phyloP scores from a whole-genome alignment of 1,284 basidiomycete genomes.

The Malassezia psittaci region DNA sequence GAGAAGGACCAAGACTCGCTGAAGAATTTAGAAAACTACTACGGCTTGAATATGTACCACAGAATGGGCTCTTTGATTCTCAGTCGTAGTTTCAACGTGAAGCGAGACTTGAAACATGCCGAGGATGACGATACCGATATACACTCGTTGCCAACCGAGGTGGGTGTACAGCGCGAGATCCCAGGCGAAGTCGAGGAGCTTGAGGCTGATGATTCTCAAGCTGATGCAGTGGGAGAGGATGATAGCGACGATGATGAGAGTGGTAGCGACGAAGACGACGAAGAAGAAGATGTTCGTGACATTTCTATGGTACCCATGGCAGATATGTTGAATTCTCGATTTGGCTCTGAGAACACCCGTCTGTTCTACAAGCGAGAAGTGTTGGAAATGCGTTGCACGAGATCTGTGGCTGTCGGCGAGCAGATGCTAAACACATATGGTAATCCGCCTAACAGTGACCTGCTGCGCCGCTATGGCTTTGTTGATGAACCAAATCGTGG shows the following conservation, averaged over 20 bases:
- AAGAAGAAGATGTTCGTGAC: constrained; percentile 52
- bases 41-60: constrained; percentile 70
- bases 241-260: constrained; percentile 23
- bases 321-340: constrained; percentile 58
- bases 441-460: constrained; percentile 84
- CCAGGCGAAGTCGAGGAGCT: constrained; percentile 7
- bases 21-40: constrained; percentile 51
- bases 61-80: constrained; percentile 85
- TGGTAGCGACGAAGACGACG: constrained; percentile 22
- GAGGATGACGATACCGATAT: constrained; percentile 16
- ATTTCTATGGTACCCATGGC: constrained; percentile 94
- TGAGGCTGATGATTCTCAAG: constrained; percentile 13
- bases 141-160: constrained; percentile 7
- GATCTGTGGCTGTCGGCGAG: constrained; percentile 63
- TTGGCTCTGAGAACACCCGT: constrained; percentile 54
- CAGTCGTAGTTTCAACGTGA: constrained; percentile 74
- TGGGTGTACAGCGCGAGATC: constrained; percentile 7
- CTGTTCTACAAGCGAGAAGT: constrained; percentile 66
- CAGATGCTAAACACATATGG: constrained; percentile 94
- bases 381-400: constrained; percentile 73
- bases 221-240: constrained; percentile 20
- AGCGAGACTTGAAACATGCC: constrained; percentile 17
- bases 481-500: constrained; percentile 80
- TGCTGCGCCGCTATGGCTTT: constrained; percentile 85
- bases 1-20: not conserved